Conservation (phyloP, 2,329 filamentous ascomycete genomes). For the Davidsoniella eucalypti region DNA sequence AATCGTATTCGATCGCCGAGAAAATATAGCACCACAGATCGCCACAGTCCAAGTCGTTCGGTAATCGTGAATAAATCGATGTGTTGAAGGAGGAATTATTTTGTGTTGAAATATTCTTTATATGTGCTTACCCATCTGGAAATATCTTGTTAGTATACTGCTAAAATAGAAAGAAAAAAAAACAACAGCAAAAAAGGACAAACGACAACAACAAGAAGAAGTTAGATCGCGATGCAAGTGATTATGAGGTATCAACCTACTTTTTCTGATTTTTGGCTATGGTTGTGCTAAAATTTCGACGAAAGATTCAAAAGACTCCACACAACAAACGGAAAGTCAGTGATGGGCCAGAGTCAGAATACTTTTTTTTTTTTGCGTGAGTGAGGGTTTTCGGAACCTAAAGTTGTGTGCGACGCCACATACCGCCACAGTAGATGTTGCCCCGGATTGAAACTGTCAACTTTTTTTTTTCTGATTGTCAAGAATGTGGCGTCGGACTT, state of each 20-base stretch:
- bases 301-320: slow-evolving; percentile 11
- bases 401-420: slow-evolving; percentile 13
- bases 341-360: slow-evolving; percentile 8
- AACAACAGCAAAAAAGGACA: slow-evolving; percentile 2
- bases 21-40: no score
- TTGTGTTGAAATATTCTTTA: slow-evolving; percentile 14
- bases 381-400: slow-evolving; percentile 13
- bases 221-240: background rate
- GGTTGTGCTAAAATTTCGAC: slow-evolving; percentile 12
- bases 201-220: slow-evolving; percentile 10
- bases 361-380: slow-evolving; percentile 6
- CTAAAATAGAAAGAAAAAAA: slow-evolving; percentile 7
- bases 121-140: slow-evolving; percentile 43
- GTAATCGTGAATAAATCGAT: no score
- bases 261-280: slow-evolving; percentile 13
- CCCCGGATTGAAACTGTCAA: background rate
- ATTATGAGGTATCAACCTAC: slow-evolving; percentile 8
- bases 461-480: background rate
- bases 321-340: slow-evolving; percentile 11
- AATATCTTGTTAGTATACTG: slow-evolving; percentile 22
- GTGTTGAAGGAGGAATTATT: background rate
- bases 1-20: no score
- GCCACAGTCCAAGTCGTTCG: no score
- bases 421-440: background rate
- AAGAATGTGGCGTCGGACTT: slow-evolving; percentile 3